Conservation (phyloP, 1,284 basidiomycete species). For the Wallemia ichthyophaga region DNA sequence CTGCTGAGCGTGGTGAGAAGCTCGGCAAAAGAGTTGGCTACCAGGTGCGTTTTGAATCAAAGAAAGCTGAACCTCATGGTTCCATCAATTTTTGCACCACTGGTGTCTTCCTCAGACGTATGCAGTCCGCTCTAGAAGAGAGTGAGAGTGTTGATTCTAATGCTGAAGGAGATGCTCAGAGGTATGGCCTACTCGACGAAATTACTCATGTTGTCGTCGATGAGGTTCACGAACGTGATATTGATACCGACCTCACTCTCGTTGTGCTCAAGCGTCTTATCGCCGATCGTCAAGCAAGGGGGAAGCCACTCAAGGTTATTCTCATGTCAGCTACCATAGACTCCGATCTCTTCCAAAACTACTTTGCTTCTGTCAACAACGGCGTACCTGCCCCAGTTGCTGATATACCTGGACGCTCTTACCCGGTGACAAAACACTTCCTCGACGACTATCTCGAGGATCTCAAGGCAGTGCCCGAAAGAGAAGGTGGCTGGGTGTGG, state of each 20-base stretch:
- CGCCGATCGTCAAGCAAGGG: conserved; percentile 38
- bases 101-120: conserved; percentile 59
- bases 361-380: conserved; percentile 34
- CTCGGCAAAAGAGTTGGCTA: conserved; percentile 54
- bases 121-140: conserved; percentile 40
- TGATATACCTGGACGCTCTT: conserved; percentile 71
- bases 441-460: conserved; percentile 44
- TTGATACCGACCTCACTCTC: conserved; percentile 73
- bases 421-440: conserved; percentile 53
- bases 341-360: conserved; percentile 55
- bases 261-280: conserved; percentile 68
- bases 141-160: conserved; percentile 14
- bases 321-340: conserved; percentile 94
- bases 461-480: conserved; percentile 18
- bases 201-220: conserved; percentile 80
- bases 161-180: neutral
- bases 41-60: conserved; percentile 70
- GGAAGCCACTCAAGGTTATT: conserved; percentile 53
- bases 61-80: conserved; percentile 49
- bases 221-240: conserved; percentile 85
- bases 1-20: conserved; percentile 54
- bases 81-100: conserved; percentile 75
- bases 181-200: conserved; percentile 30
- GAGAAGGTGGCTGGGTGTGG: conserved; percentile 34
- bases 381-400: conserved; percentile 40